Percentiles rank a stretch among this genome's conserved stretches.
phyloP scores from a whole-genome alignment of 2,329 filamentous ascomycete genomes.

The Bisporella sp. region DNA sequence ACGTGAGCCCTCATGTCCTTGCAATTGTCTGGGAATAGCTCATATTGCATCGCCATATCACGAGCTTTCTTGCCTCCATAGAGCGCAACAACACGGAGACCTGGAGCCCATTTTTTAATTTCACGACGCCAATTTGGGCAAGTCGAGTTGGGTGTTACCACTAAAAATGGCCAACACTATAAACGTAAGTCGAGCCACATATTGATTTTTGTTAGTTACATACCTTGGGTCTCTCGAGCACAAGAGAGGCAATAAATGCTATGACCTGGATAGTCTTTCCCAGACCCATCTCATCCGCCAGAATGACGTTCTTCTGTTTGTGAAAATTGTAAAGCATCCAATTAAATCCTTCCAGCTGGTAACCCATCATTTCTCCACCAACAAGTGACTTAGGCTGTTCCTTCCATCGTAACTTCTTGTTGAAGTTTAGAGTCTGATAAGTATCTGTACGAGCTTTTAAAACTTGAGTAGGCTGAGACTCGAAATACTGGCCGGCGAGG shows the following conservation, averaged over 20 bases:
- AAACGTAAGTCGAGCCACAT: constrained; percentile 43
- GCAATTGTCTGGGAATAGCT: constrained; percentile 66
- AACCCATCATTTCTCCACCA: constrained; percentile 82
- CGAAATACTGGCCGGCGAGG: constrained; percentile 69
- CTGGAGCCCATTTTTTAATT: constrained; percentile 88
- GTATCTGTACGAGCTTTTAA: constrained; percentile 62
- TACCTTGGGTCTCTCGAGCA: constrained; percentile 49
- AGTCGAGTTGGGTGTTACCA: constrained; percentile 91
- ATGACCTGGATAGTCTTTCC: constrained; percentile 97
- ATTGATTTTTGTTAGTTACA: constrained; percentile 6
- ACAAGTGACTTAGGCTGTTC: constrained; percentile 67
- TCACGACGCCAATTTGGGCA: constrained; percentile 97
- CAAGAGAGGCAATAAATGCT: constrained; percentile 67
- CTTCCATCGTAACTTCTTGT: constrained; percentile 50
- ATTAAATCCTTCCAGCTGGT: constrained; percentile 88
- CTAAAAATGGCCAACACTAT: constrained; percentile 82
- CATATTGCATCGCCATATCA: constrained; percentile 71
- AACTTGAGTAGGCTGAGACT: constrained; percentile 43
- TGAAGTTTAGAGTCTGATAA: constrained; percentile 62
- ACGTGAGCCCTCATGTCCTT: constrained; percentile 78
- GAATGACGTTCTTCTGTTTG: constrained; percentile 72
- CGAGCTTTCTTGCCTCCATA: constrained; percentile 73
- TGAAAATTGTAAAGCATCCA: constrained; percentile 94
- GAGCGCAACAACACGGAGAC: constrained; percentile 82
- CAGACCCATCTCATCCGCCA: constrained; percentile 97